phyloP scores from a whole-genome alignment of 257 asterid genomes.

The Solanum sejunctum region DNA sequence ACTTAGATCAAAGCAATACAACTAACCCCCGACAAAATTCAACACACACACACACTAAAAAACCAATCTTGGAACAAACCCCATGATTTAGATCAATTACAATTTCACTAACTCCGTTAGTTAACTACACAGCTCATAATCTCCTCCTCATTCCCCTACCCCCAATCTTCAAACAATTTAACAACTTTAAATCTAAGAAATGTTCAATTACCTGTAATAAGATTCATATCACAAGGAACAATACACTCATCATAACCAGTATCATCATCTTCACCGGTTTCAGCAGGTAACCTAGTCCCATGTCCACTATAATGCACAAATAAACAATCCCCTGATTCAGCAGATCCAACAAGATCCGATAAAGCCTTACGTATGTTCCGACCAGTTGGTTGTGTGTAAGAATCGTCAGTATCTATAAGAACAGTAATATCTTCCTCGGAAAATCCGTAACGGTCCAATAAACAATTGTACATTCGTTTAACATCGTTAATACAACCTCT shows the following conservation, averaged over 20 bases:
- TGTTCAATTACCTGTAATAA: slow-evolving; percentile 48
- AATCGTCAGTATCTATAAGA: slow-evolving; percentile 69
- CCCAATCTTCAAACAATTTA: not conserved
- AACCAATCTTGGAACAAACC: not conserved
- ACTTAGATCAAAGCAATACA: not conserved
- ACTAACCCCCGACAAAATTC: not conserved
- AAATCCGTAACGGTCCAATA: slow-evolving; percentile 69
- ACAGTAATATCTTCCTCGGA: slow-evolving; percentile 63
- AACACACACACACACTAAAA: not conserved
- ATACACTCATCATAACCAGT: slow-evolving; percentile 96
- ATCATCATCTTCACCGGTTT: slow-evolving; percentile 94
- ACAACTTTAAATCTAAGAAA: not conserved
- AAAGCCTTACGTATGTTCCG: slow-evolving; percentile 71
- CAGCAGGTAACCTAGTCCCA: slow-evolving; percentile 96
- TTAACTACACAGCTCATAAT: not conserved
- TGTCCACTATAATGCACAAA: slow-evolving; percentile 97
- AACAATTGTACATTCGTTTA: slow-evolving; percentile 52
- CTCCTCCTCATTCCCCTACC: not conserved
- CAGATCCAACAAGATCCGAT: slow-evolving; percentile 50
- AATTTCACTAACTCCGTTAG: not conserved
- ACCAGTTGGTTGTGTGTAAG: slow-evolving; percentile 77
- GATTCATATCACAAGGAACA: slow-evolving; percentile 90
- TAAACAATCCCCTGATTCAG: slow-evolving; percentile 50
- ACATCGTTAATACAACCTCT: slow-evolving; percentile 95
- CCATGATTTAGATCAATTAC: not conserved